These are phyloP conservation scores for Chlamydomonas asymmetrica DNA, from an alignment of 139 green algal species.

Conservation along the genomic window DNA sequence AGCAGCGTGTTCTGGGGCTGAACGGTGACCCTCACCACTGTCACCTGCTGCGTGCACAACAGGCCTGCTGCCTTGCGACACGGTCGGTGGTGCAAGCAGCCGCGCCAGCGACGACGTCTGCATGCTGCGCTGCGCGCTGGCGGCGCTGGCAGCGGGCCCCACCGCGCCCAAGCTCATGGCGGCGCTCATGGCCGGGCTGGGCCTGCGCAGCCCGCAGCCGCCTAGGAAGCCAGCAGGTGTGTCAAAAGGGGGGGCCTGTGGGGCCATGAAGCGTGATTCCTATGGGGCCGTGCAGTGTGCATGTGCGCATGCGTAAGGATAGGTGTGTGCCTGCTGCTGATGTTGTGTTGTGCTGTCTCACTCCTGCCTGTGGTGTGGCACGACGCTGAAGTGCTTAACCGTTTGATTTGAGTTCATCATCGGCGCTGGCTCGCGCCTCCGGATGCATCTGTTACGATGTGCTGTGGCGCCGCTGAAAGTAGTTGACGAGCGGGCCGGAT, in stretches of 20 bases:
- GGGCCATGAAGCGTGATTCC: background rate
- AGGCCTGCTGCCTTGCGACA: background rate
- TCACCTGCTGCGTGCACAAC: background rate
- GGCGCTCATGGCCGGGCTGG: conserved; percentile 29
- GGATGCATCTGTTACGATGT: too few species aligned
- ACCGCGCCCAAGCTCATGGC: conserved; percentile 40
- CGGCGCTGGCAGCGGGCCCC: conserved; percentile 24
- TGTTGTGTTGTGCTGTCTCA: background rate
- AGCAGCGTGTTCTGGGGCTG: too few species aligned
- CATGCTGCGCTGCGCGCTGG: background rate
- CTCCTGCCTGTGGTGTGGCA: background rate
- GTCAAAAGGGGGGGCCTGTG: background rate
- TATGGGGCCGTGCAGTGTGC: background rate
- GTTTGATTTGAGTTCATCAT: too few species aligned
- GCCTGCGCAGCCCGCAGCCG: conserved; percentile 20
- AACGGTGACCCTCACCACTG: background rate
- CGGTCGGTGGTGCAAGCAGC: background rate
- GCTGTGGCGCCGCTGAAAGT: too few species aligned
- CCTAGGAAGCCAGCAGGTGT: conserved; percentile 26
- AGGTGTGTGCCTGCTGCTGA: background rate
- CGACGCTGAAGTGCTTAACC: background rate
- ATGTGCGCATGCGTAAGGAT: background rate
- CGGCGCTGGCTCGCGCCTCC: too few species aligned
- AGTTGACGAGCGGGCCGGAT: too few species aligned
- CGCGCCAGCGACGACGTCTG: background rate